Evolutionary conservation across 331 rosid genomes (phyloP).

Genomic region (Acacia concinna): DNA sequence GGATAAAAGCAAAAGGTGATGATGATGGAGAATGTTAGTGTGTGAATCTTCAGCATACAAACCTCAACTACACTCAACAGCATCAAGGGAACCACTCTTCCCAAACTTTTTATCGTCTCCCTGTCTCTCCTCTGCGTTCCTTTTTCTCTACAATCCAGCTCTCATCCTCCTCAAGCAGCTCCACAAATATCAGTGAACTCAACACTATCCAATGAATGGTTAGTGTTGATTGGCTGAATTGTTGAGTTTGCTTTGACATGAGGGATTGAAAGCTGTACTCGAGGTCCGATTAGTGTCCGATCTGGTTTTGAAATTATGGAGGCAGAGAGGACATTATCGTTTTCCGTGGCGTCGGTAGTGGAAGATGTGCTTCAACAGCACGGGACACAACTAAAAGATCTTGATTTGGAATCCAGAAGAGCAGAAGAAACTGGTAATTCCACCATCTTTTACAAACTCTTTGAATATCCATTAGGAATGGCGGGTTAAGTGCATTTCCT

Average conservation of each 20-base stretch:
- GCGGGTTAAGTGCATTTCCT: not conserved
- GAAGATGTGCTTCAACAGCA: constrained; percentile 95
- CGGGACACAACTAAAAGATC: constrained; percentile 63
- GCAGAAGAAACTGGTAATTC: constrained; percentile 86
- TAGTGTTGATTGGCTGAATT: constrained; percentile 30
- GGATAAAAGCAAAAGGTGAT: constrained; percentile 44
- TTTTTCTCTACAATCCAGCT: constrained; percentile 14
- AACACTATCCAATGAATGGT: constrained; percentile 18
- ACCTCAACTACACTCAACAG: constrained; percentile 48
- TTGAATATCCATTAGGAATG: constrained; percentile 20
- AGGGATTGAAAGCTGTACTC: not conserved
- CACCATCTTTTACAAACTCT: not conserved
- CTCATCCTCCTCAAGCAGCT: constrained; percentile 18
- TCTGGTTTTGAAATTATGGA: constrained; percentile 35
- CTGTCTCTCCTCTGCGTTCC: constrained; percentile 22
- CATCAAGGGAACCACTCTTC: constrained; percentile 23
- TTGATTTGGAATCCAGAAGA: constrained; percentile 78
- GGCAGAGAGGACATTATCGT: constrained; percentile 55
- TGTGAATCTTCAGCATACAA: constrained; percentile 34
- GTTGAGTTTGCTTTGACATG: constrained; percentile 16
- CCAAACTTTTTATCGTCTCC: not conserved
- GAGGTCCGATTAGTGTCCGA: not conserved
- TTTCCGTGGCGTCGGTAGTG: constrained; percentile 81
- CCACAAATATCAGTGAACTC: not conserved
- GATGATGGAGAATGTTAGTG: constrained; percentile 35